A percentile compares a stretch with the other conserved stretches of the same genome.
Conservation (phyloP, 2,329 filamentous ascomycete species). For the Chaetomium olivaceum region DNA sequence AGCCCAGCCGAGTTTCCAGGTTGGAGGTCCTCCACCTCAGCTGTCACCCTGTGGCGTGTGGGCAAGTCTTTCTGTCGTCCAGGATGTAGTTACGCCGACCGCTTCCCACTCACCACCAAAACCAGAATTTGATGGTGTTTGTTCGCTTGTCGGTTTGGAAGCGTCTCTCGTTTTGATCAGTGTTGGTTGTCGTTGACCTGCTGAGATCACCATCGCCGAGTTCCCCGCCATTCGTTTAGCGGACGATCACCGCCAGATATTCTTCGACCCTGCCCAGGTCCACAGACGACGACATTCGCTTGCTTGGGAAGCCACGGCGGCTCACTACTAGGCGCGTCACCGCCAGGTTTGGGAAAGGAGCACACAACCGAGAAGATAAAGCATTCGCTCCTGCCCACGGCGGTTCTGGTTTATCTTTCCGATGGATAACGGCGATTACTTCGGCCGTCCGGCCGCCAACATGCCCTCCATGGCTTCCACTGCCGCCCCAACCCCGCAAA, state of each 20-base stretch:
- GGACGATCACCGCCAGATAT: neutral
- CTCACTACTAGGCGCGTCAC: neutral
- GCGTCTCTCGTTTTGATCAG: slow-evolving; percentile 6
- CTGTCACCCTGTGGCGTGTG: slow-evolving; percentile 1
- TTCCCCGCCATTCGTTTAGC: slow-evolving; percentile 10
- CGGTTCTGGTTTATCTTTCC: neutral
- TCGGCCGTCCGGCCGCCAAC: slow-evolving; percentile 12
- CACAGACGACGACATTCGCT: slow-evolving; percentile 7
- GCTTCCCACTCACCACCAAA: neutral
- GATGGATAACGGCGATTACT: slow-evolving; percentile 22
- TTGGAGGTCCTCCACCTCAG: slow-evolving; percentile 8
- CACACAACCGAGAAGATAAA: neutral
- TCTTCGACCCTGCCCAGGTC: neutral
- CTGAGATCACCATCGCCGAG: neutral
- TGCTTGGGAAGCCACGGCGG: neutral
- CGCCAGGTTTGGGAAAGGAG: neutral
- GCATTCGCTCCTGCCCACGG: neutral
- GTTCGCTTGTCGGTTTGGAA: neutral
- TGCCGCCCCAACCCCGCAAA: slow-evolving; percentile 43
- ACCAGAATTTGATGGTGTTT: neutral
- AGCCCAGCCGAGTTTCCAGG: neutral
- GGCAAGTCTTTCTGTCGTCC: neutral
- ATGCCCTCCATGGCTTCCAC: slow-evolving; percentile 41
- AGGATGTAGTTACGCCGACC: neutral
- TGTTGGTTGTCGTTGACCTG: neutral